These are phyloP conservation scores for Agroathelia rolfsii DNA, from an alignment of 1,284 basidiomycete genomes.

Conservation along the genomic window DNA sequence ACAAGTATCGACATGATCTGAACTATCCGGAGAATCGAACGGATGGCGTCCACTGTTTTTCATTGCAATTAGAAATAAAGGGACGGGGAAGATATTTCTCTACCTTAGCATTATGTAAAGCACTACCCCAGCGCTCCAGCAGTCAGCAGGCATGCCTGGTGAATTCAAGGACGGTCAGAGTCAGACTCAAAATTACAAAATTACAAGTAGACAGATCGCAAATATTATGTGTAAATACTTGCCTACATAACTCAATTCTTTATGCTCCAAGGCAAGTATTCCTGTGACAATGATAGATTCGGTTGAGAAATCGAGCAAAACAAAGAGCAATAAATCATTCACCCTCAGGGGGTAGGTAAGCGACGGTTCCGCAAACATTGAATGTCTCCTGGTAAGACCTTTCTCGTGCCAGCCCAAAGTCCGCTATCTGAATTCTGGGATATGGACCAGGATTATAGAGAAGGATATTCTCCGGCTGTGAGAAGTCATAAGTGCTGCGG, in stretches of 20 bases:
- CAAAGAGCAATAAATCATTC: too few relatives aligned
- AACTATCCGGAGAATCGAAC: constrained; percentile 67
- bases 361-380: constrained; percentile 74
- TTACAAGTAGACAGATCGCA: background rate
- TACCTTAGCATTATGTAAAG: constrained; percentile 76
- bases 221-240: too few relatives aligned
- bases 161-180: too few relatives aligned
- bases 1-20: too few relatives aligned
- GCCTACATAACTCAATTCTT: constrained; percentile 62
- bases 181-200: constrained; percentile 1
- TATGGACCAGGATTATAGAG: constrained; percentile 67
- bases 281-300: too few relatives aligned
- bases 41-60: constrained; percentile 55
- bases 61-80: constrained; percentile 3
- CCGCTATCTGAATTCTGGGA: constrained; percentile 74
- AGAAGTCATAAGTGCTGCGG: background rate
- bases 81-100: constrained; percentile 18
- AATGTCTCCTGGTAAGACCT: constrained; percentile 68
- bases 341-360: constrained; percentile 79
- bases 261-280: constrained; percentile 65
- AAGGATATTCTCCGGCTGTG: constrained; percentile 78
- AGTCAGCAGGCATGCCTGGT: constrained; percentile 66
- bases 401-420: constrained; percentile 81
- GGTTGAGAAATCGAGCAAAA: too few relatives aligned
- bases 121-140: constrained; percentile 75